Percentiles rank a stretch among this genome's conserved stretches.
These are phyloP conservation scores for Metschnikowia baotianmanensis DNA, from an alignment of 805 yeast genomes.

Conservation along the genomic window DNA sequence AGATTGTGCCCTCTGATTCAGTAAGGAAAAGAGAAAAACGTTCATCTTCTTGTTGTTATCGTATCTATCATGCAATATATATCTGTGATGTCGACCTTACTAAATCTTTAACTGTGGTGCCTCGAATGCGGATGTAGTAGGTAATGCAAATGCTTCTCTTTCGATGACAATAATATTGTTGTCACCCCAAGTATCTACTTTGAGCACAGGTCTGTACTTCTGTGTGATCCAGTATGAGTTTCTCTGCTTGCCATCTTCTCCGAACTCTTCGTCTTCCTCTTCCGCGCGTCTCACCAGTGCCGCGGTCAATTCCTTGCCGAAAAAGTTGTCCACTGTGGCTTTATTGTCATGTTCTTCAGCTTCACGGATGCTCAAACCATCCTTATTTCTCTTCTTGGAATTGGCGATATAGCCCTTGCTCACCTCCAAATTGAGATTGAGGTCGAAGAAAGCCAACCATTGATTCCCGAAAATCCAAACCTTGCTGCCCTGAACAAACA, in stretches of 20 bases:
- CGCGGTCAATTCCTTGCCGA: conserved; percentile 12
- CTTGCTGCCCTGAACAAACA: conserved; percentile 51
- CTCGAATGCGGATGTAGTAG: conserved; percentile 63
- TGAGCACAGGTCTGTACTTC: conserved; percentile 71
- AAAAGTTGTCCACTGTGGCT: conserved; percentile 4
- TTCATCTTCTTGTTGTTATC: not conserved
- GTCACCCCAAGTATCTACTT: conserved; percentile 52
- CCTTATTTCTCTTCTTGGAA: conserved; percentile 42
- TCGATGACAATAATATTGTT: conserved; percentile 72
- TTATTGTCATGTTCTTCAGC: conserved; percentile 23
- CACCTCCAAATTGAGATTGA: conserved; percentile 54
- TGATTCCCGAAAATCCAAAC: conserved; percentile 87
- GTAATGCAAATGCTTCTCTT: conserved; percentile 60
- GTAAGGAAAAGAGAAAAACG: not conserved
- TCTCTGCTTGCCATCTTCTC: conserved; percentile 19
- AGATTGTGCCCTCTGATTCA: conserved; percentile 34
- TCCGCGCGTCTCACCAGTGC: conserved; percentile 16
- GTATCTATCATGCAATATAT: not conserved
- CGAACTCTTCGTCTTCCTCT: conserved; percentile 27
- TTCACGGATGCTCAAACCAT: conserved; percentile 38
- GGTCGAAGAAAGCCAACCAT: conserved; percentile 77
- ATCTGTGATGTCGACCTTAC: not conserved
- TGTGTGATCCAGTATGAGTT: conserved; percentile 71
- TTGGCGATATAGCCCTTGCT: conserved; percentile 24
- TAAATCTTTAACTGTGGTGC: conserved; percentile 32